Evolutionary conservation across 345 rosid species (phyloP), one percentile per base, ranked within the genome.

Genomic region (Luvunga scandens): DNA sequence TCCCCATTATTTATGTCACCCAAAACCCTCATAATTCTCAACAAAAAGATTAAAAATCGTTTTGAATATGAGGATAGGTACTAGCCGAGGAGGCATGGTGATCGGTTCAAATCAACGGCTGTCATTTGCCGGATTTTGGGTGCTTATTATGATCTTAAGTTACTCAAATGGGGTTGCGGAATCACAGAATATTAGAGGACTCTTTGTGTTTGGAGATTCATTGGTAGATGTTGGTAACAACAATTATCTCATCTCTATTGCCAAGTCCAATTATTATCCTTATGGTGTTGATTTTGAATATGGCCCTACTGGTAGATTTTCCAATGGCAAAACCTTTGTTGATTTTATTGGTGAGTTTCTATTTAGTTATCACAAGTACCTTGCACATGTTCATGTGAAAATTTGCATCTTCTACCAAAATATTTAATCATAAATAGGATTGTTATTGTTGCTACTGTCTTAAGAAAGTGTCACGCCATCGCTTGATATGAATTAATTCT

Each of bases 201-300:
- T 93, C 84, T 93, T 93, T 70, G 92, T 95, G 81, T 90, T 93
- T 39, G 99, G 99, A 70, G 99, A 93, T 77, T 95, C 99, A 3
- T 79, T 90, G 66, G 91, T 91, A 7, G 97, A 95, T 71, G 87
- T 75, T 66, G 99, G 99, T 19, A 95, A 93, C 86, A 95, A 90
- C 86, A 93, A 95, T 81, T 85, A 77, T 83, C 86, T 93, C 34
- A 78, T 65, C 57, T 86, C 97, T 34, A 64, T 89, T 27, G 96
- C 99, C 65, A 88, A 83, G 78, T 81, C 93, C 66, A 88, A 91
- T 69, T 95, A 92, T 84, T 88, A 81, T 48, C 97, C 99, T 18
- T 95, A 95, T 55, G 98, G 99, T 8, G 83, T 91, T 67, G 99
- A 95, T 82, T 89, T 85, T 77, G 88, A 84, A 63, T 82, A 80